Evolutionary conservation across 2,329 filamentous ascomycete species (phyloP).

Genomic region (Pestalotiopsis sp.): DNA sequence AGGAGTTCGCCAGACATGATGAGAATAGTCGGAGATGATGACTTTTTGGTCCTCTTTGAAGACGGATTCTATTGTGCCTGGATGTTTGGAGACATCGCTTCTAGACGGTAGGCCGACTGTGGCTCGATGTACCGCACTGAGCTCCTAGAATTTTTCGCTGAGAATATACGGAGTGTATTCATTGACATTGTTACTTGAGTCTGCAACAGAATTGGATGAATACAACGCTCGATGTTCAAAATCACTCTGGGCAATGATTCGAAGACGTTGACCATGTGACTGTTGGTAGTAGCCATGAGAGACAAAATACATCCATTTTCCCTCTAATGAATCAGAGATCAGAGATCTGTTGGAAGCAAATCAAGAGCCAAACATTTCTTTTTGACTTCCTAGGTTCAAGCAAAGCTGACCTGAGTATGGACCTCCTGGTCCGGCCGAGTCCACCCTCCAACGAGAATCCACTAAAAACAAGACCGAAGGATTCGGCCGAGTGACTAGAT

Average conservation of each 20-base stretch:
- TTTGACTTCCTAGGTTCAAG: too few relatives aligned
- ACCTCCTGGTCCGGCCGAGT: too few relatives aligned
- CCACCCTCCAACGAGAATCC: too few relatives aligned
- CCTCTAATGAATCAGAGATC: too few relatives aligned
- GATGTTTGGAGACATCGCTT: conserved; percentile 19
- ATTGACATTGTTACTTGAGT: neutral
- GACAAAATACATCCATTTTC: too few relatives aligned
- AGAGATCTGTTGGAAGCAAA: too few relatives aligned
- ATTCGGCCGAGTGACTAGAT: too few relatives aligned
- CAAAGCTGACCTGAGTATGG: too few relatives aligned
- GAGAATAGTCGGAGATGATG: conserved; percentile 27
- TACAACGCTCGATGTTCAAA: neutral
- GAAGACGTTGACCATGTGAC: neutral
- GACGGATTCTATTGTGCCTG: conserved; percentile 29
- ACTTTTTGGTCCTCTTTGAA: conserved; percentile 29
- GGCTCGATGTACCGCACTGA: conserved; percentile 26
- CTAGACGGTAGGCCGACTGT: neutral
- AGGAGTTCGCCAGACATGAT: conserved; percentile 13
- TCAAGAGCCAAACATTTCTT: too few relatives aligned
- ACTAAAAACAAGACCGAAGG: too few relatives aligned
- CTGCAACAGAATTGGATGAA: too few relatives aligned
- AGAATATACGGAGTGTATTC: neutral
- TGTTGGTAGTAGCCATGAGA: too few relatives aligned
- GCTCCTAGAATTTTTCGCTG: neutral
- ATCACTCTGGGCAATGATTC: neutral